These are phyloP conservation scores for Stipa capillata DNA, from an alignment of 176 grass and related monocot species.

Conservation along the genomic window DNA sequence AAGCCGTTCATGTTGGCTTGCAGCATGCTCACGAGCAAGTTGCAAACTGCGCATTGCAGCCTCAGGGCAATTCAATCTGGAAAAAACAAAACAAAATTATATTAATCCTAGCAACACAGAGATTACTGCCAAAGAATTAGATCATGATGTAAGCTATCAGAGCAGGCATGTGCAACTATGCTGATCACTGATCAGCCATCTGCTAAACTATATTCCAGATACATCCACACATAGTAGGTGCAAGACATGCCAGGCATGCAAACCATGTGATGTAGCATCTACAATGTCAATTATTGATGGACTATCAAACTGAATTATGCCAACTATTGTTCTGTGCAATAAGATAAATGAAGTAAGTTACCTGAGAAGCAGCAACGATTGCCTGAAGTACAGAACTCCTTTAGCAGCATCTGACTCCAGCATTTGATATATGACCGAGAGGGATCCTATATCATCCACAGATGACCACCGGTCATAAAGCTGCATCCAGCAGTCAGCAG, in stretches of 20 bases:
- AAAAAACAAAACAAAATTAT: background rate
- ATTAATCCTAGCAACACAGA: background rate
- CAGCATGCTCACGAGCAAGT: constrained; percentile 69
- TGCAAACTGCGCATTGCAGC: constrained; percentile 85
- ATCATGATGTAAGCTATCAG: background rate
- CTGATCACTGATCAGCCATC: background rate
- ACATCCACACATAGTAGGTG: background rate
- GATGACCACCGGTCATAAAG: constrained; percentile 90
- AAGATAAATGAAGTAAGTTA: constrained; percentile 26
- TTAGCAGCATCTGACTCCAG: constrained; percentile 76
- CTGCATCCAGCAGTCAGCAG: constrained; percentile 92
- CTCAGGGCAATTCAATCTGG: constrained; percentile 81
- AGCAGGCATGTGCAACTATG: constrained; percentile 24
- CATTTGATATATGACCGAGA: constrained; percentile 93
- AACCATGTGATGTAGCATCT: constrained; percentile 24
- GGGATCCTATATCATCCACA: constrained; percentile 88
- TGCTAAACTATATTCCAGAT: constrained; percentile 18
- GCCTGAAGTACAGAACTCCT: constrained; percentile 86
- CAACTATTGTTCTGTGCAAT: constrained; percentile 23
- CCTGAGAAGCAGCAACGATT: constrained; percentile 95
- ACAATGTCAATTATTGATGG: background rate
- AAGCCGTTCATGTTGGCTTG: constrained; percentile 60
- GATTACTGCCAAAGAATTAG: background rate
- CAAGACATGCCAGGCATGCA: constrained; percentile 14
- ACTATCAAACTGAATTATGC: background rate